Conservation (phyloP, 345 rosid species). For the Populus ilicifolia region DNA sequence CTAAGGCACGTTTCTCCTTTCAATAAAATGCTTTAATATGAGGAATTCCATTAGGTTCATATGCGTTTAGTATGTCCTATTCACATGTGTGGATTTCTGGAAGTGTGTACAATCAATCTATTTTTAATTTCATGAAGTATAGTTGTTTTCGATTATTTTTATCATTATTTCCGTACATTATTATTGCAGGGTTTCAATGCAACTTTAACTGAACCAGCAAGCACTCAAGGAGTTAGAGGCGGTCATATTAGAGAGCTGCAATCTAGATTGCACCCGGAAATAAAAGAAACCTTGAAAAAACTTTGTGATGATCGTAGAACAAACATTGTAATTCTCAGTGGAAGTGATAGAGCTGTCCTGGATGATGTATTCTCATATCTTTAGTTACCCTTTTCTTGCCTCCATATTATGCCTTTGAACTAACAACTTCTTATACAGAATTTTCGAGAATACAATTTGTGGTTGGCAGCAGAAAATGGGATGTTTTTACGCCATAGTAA, state of each 20-base stretch:
- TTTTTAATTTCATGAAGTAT: neutral
- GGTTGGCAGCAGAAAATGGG: constrained; percentile 68
- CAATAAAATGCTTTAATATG: no score
- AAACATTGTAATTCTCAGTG: constrained; percentile 49
- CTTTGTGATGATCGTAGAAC: constrained; percentile 46
- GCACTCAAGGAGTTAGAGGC: constrained; percentile 36
- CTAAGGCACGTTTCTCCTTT: neutral
- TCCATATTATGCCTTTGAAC: constrained; percentile 6
- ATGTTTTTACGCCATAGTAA: constrained; percentile 47
- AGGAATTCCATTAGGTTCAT: no score
- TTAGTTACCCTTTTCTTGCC: neutral
- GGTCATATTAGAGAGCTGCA: constrained; percentile 53
- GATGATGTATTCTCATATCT: constrained; percentile 39
- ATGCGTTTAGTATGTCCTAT: no score
- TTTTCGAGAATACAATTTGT: constrained; percentile 47
- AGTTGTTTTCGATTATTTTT: neutral
- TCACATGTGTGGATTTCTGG: no score
- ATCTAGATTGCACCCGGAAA: constrained; percentile 37
- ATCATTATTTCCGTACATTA: constrained; percentile 3
- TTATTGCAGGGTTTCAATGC: constrained; percentile 48
- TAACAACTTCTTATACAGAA: constrained; percentile 35
- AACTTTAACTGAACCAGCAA: constrained; percentile 47
- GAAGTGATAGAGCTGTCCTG: constrained; percentile 49
- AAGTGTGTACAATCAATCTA: neutral
- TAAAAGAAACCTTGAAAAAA: constrained; percentile 39